Conservation (phyloP, 177 flowering plant species). For the Telopea speciosissima region DNA sequence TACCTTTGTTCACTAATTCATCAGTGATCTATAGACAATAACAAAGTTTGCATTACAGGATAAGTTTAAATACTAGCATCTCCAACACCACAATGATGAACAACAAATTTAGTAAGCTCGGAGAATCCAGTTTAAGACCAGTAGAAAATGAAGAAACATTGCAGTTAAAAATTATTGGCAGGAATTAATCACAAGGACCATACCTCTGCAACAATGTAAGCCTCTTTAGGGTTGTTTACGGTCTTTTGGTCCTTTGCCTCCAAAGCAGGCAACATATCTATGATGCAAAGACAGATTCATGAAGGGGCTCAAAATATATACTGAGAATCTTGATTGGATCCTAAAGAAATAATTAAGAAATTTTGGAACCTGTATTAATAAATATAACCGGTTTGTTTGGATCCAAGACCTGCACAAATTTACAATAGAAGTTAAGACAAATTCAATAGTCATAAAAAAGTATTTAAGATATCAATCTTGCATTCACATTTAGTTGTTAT, state of each 20-base stretch:
- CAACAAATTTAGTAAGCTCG: neutral
- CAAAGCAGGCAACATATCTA: slow-evolving; percentile 71
- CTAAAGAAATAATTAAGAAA: neutral
- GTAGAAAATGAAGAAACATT: neutral
- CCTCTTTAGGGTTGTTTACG: slow-evolving; percentile 72
- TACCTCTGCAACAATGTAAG: slow-evolving; percentile 70
- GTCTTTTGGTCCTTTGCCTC: slow-evolving; percentile 63
- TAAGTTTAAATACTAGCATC: neutral
- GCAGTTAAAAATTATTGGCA: neutral
- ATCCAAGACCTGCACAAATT: slow-evolving; percentile 57
- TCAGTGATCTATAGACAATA: slow-evolving; percentile 39
- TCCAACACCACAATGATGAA: too few relatives aligned
- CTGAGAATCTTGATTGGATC: neutral
- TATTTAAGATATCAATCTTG: neutral
- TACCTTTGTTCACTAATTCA: slow-evolving; percentile 47
- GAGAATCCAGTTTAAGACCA: neutral
- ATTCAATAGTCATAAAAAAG: neutral
- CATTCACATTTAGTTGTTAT: neutral
- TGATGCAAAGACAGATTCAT: slow-evolving; percentile 4
- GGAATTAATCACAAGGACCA: neutral
- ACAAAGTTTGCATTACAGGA: neutral
- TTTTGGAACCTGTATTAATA: slow-evolving; percentile 67
- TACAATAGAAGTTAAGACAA: neutral
- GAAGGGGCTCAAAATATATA: neutral
- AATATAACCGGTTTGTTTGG: slow-evolving; percentile 64